A percentile compares a stretch with the other conserved stretches of the same genome.
Evolutionary conservation across 2,329 filamentous ascomycete genomes (phyloP).

Genomic region (Microcera coccophila): DNA sequence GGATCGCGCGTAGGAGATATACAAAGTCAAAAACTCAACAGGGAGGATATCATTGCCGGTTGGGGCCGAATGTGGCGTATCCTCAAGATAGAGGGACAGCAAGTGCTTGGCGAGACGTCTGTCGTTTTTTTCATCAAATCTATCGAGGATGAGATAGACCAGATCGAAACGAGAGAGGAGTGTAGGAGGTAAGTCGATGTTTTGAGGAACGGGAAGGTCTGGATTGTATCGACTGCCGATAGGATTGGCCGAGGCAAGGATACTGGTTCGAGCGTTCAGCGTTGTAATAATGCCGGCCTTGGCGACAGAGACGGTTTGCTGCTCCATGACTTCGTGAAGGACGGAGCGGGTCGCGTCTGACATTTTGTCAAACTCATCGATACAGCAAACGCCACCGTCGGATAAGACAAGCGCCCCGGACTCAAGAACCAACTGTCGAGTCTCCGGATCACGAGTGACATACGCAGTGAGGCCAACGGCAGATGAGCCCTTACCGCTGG

Average conservation of each 20-base stretch:
- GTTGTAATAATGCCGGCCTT: constrained; percentile 97
- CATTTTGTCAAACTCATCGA: constrained; percentile 87
- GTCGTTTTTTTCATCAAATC: constrained; percentile 85
- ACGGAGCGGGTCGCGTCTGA: constrained; percentile 73
- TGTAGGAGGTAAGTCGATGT: constrained; percentile 95
- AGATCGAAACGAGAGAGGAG: constrained; percentile 93
- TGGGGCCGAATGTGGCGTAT: constrained; percentile 79
- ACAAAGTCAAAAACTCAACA: constrained; percentile 90
- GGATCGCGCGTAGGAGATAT: constrained; percentile 92
- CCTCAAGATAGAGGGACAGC: constrained; percentile 94
- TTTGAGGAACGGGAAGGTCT: constrained; percentile 91
- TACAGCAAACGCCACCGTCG: constrained; percentile 79
- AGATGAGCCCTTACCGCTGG: constrained; percentile 75
- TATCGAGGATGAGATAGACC: constrained; percentile 93
- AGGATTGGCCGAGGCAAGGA: constrained; percentile 94
- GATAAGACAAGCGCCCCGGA: constrained; percentile 75
- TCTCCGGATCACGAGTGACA: constrained; percentile 76
- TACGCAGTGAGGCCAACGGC: constrained; percentile 79
- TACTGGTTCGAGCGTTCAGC: constrained; percentile 89
- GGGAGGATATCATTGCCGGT: constrained; percentile 76
- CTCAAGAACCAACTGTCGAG: constrained; percentile 74
- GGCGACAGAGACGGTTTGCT: constrained; percentile 79
- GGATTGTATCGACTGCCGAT: constrained; percentile 98
- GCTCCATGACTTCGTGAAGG: constrained; percentile 85
- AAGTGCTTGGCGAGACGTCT: constrained; percentile 86